Base-by-base conservation (phyloP, 2,329 filamentous ascomycete genomes). In the Pseudocercospora cruenta region DNA sequence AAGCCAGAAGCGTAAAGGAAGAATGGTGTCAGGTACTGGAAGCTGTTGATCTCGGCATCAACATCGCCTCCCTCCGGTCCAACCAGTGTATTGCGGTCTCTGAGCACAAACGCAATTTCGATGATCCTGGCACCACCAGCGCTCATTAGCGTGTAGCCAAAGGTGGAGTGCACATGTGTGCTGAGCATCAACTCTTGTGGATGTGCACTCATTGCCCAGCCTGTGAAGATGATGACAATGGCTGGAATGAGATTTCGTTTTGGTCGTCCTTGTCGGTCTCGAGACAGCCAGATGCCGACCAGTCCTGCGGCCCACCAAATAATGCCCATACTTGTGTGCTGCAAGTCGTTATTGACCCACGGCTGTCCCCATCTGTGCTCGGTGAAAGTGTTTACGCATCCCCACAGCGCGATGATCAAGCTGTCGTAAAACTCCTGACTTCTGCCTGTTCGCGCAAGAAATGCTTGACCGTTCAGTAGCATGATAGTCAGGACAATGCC, bases 271-370 rank as follows among this genome's bases (percentile, higher is more conserved):
- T 94, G 89, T 64, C 92, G 88, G 76, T 90, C 92, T 69, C 88
- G 87, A 78, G 93, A 96, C 45, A 99, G 84, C 95, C 94, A 99
- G 60, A 99, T 86, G 49, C 95, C 95, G 10, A 94, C 86, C 31
- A 99, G 82, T 24, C 95, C 95, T 7, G 95, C 94, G 73, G 89
- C 91, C 94, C 94, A 99, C 95, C 95, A 99, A 60, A 99, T 89
- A 68, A 99, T 88, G n/a, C 95, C 95, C 94, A 99, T 98, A n/a
- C 91, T 92, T 0, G 95, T 99, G 79, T 99, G 95, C 79, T 99
- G 94, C 81, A 97, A 88, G 78, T 99, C 95, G 76, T 97, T 98
- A 79, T 87, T 88, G 60, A 91, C 93, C 95, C 95, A 99, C 0
- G 87, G 86, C 0, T 85, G 85, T 62, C 95, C 95, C 95, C 95